phyloP scores from a whole-genome alignment of 2,329 filamentous ascomycete species.

The Chrysosporium queenslandicum region DNA sequence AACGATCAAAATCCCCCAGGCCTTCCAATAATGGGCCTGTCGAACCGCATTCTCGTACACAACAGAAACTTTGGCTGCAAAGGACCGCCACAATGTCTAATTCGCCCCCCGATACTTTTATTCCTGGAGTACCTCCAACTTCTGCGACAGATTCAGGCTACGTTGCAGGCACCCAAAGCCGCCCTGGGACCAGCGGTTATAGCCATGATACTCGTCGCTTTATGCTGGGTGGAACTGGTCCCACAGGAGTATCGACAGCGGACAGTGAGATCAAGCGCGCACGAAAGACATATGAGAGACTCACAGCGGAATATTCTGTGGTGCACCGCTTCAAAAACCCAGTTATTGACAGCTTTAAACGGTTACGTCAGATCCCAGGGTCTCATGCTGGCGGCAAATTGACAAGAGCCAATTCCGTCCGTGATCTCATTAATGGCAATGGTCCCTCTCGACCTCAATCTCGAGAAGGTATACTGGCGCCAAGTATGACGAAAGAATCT shows the following conservation, averaged over 20 bases:
- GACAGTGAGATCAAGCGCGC: slow-evolving; percentile 33
- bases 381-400: background rate
- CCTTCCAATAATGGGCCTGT: slow-evolving; percentile 28
- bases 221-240: slow-evolving; percentile 5
- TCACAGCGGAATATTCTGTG: slow-evolving; percentile 35
- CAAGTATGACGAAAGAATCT: background rate
- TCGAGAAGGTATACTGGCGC: background rate
- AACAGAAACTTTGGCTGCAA: slow-evolving; percentile 42
- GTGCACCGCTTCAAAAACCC: slow-evolving; percentile 39
- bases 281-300: slow-evolving; percentile 38
- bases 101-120: slow-evolving; percentile 32
- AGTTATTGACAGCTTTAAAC: slow-evolving; percentile 35
- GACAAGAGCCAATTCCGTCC: slow-evolving; percentile 1
- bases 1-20: slow-evolving; percentile 25
- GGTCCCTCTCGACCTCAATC: slow-evolving; percentile 4
- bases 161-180: slow-evolving; percentile 24
- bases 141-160: slow-evolving; percentile 30
- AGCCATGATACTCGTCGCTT: slow-evolving; percentile 11
- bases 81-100: slow-evolving; percentile 38
- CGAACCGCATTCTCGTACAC: slow-evolving; percentile 38
- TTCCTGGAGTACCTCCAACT: slow-evolving; percentile 25
- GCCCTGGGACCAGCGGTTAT: slow-evolving; percentile 21
- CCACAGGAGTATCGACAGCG: slow-evolving; percentile 19
- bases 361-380: slow-evolving; percentile 17
- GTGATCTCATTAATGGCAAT: slow-evolving; percentile 7